Percentiles rank a stretch among this genome's conserved stretches.
Conservation (phyloP, 2,329 filamentous ascomycete genomes). For the Cryphonectria radicalis region DNA sequence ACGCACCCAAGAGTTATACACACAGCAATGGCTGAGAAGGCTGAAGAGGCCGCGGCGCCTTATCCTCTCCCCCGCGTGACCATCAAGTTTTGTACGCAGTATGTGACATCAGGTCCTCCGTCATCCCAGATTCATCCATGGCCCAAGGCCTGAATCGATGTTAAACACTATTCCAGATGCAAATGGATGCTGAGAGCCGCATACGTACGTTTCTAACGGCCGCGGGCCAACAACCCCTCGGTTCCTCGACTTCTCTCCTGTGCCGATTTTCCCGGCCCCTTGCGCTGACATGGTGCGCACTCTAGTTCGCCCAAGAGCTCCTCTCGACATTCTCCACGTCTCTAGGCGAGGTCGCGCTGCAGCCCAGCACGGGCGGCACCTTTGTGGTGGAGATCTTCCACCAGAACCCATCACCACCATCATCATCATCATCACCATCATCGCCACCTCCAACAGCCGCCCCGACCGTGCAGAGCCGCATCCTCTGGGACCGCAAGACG, state of each 20-base stretch:
- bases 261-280: constrained; percentile 9
- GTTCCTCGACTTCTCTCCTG: constrained; percentile 7
- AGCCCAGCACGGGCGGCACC: constrained; percentile 81
- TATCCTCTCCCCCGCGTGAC: constrained; percentile 70
- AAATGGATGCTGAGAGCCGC: constrained; percentile 88
- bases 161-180: constrained; percentile 57
- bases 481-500: constrained; percentile 85
- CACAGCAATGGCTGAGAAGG: constrained; percentile 32
- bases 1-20: neutral
- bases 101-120: neutral
- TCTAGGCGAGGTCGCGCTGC: constrained; percentile 84
- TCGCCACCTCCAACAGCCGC: constrained; percentile 12
- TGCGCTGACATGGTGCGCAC: constrained; percentile 3
- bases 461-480: constrained; percentile 41
- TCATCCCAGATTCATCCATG: neutral
- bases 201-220: constrained; percentile 63
- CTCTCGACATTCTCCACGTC: constrained; percentile 86
- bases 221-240: neutral
- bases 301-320: constrained; percentile 88
- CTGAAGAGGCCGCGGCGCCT: constrained; percentile 29
- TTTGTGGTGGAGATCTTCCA: constrained; percentile 74
- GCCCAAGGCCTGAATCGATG: neutral
- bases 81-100: constrained; percentile 85
- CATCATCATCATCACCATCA: too few species aligned
- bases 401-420: constrained; percentile 30